These are phyloP conservation scores for Mycena belliarum DNA, from an alignment of 768 basidiomycete genomes.

Conservation along the genomic window DNA sequence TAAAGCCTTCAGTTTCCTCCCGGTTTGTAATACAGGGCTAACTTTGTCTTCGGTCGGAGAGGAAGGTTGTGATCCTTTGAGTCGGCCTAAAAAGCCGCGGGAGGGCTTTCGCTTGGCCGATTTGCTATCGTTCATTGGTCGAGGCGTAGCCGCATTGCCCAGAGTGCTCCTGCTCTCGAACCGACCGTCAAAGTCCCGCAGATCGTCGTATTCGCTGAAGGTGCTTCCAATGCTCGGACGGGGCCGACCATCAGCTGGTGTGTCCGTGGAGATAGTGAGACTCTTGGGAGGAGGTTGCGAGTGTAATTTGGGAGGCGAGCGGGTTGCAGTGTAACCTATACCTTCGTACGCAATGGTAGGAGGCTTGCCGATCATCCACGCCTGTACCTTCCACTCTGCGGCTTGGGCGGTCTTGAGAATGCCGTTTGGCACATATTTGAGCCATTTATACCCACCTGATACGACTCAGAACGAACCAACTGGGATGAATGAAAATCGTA, in stretches of 20 bases:
- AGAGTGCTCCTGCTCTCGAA: slow-evolving; percentile 82
- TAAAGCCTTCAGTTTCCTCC: slow-evolving; percentile 68
- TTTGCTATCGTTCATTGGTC: slow-evolving; percentile 37
- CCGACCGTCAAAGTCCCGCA: slow-evolving; percentile 83
- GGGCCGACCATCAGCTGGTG: slow-evolving; percentile 40
- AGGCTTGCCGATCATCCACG: slow-evolving; percentile 97
- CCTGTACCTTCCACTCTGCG: slow-evolving; percentile 95
- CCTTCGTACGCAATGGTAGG: slow-evolving; percentile 83
- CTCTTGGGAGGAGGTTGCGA: slow-evolving; percentile 24
- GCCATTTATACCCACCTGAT: slow-evolving; percentile 88
- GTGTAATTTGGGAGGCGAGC: slow-evolving; percentile 24
- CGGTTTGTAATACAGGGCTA: slow-evolving; percentile 25
- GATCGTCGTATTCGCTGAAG: slow-evolving; percentile 87
- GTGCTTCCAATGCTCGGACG: slow-evolving; percentile 71
- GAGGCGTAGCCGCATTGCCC: slow-evolving; percentile 35
- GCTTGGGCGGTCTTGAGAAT: slow-evolving; percentile 94
- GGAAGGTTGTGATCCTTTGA: slow-evolving; percentile 56
- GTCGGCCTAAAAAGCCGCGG: slow-evolving; percentile 62
- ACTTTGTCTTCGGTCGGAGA: slow-evolving; percentile 42
- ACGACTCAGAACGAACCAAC: slow-evolving; percentile 3
- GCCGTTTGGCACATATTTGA: slow-evolving; percentile 93
- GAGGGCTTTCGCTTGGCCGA: slow-evolving; percentile 59
- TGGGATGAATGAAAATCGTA: slow-evolving; percentile 39
- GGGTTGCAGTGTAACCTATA: slow-evolving; percentile 73
- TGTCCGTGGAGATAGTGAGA: slow-evolving; percentile 20